Conservation (phyloP, 2,329 filamentous ascomycete genomes). For the Sclerotinia trifoliorum region DNA sequence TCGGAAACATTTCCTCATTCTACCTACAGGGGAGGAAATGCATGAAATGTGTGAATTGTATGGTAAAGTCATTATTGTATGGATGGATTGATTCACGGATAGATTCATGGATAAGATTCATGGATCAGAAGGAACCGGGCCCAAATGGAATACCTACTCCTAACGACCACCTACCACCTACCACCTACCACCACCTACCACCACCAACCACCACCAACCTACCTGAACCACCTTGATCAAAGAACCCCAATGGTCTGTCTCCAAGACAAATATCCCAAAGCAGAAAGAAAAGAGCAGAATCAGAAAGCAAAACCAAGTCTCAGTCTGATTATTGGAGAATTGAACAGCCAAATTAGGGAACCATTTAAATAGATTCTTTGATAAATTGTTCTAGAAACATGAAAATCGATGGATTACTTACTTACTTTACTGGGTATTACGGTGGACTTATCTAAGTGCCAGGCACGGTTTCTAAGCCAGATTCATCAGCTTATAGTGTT, state of each 20-base stretch:
- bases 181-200: background rate
- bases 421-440: background rate
- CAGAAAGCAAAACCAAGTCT: conserved; percentile 17
- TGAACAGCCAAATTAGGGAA: conserved; percentile 9
- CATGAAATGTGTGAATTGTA: background rate
- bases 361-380: conserved; percentile 14
- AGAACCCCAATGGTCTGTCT: background rate
- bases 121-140: background rate
- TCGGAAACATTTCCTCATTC: background rate
- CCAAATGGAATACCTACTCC: background rate
- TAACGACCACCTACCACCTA: background rate
- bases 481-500: background rate
- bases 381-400: conserved; percentile 20
- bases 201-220: background rate
- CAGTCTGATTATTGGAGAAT: conserved; percentile 5
- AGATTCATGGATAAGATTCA: no score
- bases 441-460: background rate
- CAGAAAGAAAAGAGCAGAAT: background rate
- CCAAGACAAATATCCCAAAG: conserved; percentile 14
- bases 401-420: conserved; percentile 5
- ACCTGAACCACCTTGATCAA: background rate
- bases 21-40: background rate
- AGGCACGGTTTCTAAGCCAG: background rate
- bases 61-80: conserved; percentile 1
- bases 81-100: background rate